Conservation (phyloP, 495 filamentous ascomycete genomes). For the Aspergillus heteromorphus region DNA sequence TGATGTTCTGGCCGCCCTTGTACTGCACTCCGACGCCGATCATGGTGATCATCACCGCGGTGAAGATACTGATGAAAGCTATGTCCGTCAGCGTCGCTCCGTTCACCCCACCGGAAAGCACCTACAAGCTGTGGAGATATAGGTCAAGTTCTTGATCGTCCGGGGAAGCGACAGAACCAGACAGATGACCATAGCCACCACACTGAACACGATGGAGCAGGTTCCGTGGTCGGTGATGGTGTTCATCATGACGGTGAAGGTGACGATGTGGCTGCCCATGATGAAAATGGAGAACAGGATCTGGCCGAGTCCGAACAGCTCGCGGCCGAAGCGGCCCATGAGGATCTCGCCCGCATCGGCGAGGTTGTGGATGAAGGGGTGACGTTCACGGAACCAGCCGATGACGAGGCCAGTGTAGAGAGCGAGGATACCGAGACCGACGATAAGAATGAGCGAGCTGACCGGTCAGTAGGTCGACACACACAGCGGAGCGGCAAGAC, state of each 20-base stretch:
- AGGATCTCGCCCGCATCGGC: conserved; percentile 62
- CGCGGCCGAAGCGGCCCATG: conserved; percentile 57
- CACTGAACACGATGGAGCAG: conserved; percentile 65
- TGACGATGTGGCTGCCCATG: conserved; percentile 70
- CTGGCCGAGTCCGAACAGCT: conserved; percentile 62
- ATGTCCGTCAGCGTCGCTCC: conserved; percentile 23
- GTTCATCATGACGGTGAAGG: conserved; percentile 64
- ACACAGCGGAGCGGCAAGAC: neutral
- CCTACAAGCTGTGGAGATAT: conserved; percentile 60
- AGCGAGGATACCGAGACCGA: conserved; percentile 60
- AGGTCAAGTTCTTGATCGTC: conserved; percentile 56
- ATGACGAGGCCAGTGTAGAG: conserved; percentile 74
- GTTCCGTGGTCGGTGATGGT: conserved; percentile 58
- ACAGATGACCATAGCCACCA: conserved; percentile 60
- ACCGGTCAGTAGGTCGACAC: neutral
- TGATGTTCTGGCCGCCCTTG: conserved; percentile 18
- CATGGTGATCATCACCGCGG: conserved; percentile 62
- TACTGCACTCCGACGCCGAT: conserved; percentile 55
- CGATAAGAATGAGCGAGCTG: conserved; percentile 55
- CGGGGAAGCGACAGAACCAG: conserved; percentile 62
- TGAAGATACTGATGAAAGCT: conserved; percentile 34
- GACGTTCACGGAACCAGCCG: conserved; percentile 59
- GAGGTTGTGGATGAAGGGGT: conserved; percentile 62
- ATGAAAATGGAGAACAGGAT: conserved; percentile 69
- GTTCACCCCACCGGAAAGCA: conserved; percentile 20